phyloP scores from a whole-genome alignment of 768 basidiomycete species.

The Termitomyces sp. region DNA sequence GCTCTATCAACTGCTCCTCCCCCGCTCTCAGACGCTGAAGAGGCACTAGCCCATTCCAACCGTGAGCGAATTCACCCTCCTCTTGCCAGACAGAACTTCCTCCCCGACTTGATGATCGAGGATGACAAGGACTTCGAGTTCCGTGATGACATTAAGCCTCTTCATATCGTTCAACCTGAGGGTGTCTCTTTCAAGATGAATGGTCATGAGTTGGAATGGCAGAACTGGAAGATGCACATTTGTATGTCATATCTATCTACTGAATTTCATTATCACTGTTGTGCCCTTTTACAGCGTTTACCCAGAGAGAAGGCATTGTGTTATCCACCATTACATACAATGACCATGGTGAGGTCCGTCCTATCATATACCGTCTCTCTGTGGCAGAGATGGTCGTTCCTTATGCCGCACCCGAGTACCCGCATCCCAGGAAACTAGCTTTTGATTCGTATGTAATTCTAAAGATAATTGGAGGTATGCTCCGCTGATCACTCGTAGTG shows the following conservation, averaged over 20 bases:
- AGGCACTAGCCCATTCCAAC: conserved; percentile 43
- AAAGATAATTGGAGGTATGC: conserved; percentile 34
- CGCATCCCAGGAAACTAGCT: conserved; percentile 85
- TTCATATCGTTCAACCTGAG: conserved; percentile 83
- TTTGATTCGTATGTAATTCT: conserved; percentile 65
- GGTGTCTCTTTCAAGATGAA: conserved; percentile 88
- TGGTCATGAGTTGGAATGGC: conserved; percentile 81
- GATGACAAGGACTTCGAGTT: conserved; percentile 51
- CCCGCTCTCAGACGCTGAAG: conserved; percentile 30
- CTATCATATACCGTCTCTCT: conserved; percentile 79
- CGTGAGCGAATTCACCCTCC: conserved; percentile 80
- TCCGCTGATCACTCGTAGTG: conserved; percentile 42
- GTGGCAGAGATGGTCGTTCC: conserved; percentile 93
- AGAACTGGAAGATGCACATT: conserved; percentile 95
- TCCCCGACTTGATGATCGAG: conserved; percentile 74
- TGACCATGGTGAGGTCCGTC: conserved; percentile 80
- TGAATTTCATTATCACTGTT: conserved; percentile 16
- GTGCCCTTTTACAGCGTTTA: conserved; percentile 45
- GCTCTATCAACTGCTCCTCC: conserved; percentile 35
- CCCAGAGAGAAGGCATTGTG: conserved; percentile 76
- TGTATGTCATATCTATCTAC: conserved; percentile 45
- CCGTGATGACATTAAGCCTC: conserved; percentile 70
- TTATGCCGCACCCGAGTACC: conserved; percentile 78
- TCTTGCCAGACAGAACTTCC: conserved; percentile 61
- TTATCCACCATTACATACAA: conserved; percentile 89